A percentile compares a stretch with the other conserved stretches of the same genome.
These are phyloP conservation scores for Oryza australiensis DNA, from an alignment of 176 grass and related monocot species.

Conservation along the genomic window DNA sequence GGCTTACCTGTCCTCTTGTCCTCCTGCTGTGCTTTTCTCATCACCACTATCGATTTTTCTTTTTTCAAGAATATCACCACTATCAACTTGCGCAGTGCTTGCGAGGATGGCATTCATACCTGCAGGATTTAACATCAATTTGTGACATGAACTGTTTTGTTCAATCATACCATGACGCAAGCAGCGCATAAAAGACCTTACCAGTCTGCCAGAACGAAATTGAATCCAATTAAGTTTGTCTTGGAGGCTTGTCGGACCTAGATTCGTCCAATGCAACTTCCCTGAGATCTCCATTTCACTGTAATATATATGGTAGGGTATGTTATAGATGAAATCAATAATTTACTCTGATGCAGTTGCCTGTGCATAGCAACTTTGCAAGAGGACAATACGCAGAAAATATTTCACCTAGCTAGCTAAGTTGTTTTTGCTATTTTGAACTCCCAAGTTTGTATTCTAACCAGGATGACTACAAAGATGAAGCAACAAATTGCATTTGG, in stretches of 20 bases:
- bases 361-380: background rate
- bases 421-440: background rate
- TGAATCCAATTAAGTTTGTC: background rate
- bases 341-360: background rate
- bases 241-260: background rate
- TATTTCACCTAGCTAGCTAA: background rate
- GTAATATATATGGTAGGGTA: constrained; percentile 1
- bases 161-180: background rate
- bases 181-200: background rate
- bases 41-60: background rate
- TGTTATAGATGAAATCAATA: background rate
- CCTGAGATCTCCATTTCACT: background rate
- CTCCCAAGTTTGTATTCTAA: background rate
- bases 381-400: background rate
- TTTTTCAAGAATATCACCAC: background rate
- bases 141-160: background rate
- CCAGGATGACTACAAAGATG: background rate
- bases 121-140: constrained; percentile 14
- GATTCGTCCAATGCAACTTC: background rate
- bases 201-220: background rate
- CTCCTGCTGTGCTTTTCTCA: background rate
- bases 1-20: background rate
- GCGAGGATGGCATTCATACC: background rate
- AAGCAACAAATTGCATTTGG: background rate
- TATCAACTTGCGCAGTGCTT: background rate